Percentiles rank a stretch among this genome's conserved stretches.
Conservation (phyloP, 108 stramenopile genomes). For the Skeletonema costatum region DNA sequence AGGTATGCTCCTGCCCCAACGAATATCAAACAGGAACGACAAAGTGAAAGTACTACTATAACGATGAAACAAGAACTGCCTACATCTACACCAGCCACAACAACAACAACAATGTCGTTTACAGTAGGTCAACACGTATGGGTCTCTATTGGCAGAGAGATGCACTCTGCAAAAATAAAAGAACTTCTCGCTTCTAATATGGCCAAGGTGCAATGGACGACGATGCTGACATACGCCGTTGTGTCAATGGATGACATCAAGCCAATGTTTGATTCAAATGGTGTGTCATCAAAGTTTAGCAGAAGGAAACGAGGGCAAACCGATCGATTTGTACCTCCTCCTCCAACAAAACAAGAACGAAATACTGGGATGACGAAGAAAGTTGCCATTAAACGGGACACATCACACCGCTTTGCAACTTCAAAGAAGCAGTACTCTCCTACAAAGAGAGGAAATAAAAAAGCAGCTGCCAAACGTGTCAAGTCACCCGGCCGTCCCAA, state of each 20-base stretch:
- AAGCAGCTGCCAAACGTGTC: neutral
- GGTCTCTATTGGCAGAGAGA: constrained; percentile 16
- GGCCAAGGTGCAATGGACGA: constrained; percentile 8
- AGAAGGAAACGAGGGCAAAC: constrained; percentile 11
- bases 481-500: neutral
- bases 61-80: neutral
- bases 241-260: constrained; percentile 5
- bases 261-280: neutral
- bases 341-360: neutral
- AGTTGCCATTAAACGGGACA: neutral
- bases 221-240: neutral
- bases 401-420: neutral
- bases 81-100: neutral
- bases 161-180: constrained; percentile 13
- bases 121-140: constrained; percentile 23
- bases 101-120: neutral
- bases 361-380: neutral
- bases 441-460: neutral
- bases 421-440: neutral
- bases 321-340: constrained; percentile 6
- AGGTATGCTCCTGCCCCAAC: neutral
- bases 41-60: neutral
- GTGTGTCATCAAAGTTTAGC: neutral
- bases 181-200: constrained; percentile 6
- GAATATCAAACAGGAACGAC: neutral